Evolutionary conservation across 1,139 yeast species (phyloP), one percentile per base, ranked within the genome.

Genomic region (Sugiyamaella castrensis): DNA sequence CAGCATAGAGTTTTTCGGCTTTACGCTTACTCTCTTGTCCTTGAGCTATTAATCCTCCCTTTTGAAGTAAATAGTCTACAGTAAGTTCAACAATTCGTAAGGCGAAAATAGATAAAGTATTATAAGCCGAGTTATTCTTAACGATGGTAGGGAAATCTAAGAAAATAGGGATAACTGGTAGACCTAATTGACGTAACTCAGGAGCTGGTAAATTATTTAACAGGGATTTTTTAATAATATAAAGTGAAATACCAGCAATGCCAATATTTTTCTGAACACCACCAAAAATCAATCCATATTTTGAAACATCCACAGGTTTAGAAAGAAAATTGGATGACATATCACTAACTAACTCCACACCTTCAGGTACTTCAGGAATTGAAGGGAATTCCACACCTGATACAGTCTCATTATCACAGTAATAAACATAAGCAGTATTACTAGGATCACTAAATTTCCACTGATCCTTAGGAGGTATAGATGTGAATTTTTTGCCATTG

Each of bases 181-280:
- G 67, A 11, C 79, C 79, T 51, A 82, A 71, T 31, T 72, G 68
- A 39, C 68, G 74, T 59, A 88, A 74, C 58, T 82, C 81, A 53
- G 82, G 88, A 7, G 79, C 61, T 5, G 80, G 61, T 1, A 88
- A 81, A 57, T 81, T 82, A 31, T 82, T 84, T 48, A 92, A 71
- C 47, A 92, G 75, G 4, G 82, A 66, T 67, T 91, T 91, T 70
- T 87, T 87, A 67, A 91, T 82, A 59, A 92, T 91, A 68, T 89
- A 91, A 56, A 92, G 77, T 13, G 98, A 85, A 58, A 92, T 79
- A 38, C 98, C 98, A 5, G 98, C 98, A 65, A 92, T 74, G 48
- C 98, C 98, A 63, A 92, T 88, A 67, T 92, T 92, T 71, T 92
- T 92, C 71, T 92, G 98, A 15, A 98, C 98, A 53, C 98, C 98